Evolutionary conservation across 805 yeast genomes (phyloP).

Genomic region (Candida ipomoeae): DNA sequence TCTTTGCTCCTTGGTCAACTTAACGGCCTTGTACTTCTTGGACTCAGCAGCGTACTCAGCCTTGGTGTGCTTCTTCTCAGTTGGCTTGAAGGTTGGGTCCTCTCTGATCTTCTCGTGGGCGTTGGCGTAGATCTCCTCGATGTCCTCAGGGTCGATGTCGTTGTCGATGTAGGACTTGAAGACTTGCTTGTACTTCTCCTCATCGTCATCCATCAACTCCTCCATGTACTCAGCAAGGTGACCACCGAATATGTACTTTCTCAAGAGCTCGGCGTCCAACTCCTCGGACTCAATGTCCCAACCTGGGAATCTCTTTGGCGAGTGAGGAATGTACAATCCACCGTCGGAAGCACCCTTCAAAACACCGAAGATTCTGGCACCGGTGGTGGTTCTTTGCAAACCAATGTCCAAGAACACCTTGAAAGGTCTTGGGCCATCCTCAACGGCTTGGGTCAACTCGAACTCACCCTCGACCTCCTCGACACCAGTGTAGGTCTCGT

Average conservation of each 20-base stretch:
- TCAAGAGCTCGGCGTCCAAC: constrained; percentile 92
- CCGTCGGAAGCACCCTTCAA: constrained; percentile 99
- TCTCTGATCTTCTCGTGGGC: constrained; percentile 97
- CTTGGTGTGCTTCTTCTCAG: constrained; percentile 92
- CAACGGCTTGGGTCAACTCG: constrained; percentile 97
- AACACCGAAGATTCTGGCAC: constrained; percentile 99
- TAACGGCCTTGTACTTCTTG: constrained; percentile 83
- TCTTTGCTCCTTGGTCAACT: constrained; percentile 91
- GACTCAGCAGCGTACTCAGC: constrained; percentile 97
- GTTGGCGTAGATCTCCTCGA: constrained; percentile 91
- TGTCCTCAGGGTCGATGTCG: constrained; percentile 93
- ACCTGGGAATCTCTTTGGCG: constrained; percentile 99
- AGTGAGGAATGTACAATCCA: constrained; percentile 99
- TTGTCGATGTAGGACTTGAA: constrained; percentile 96
- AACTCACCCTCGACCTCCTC: constrained; percentile 99
- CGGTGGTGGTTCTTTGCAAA: constrained; percentile 99
- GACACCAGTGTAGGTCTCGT: constrained; percentile 97
- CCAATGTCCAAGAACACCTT: constrained; percentile 99
- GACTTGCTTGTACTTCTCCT: constrained; percentile 95
- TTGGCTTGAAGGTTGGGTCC: constrained; percentile 87
- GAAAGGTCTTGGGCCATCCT: constrained; percentile 99
- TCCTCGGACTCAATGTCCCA: constrained; percentile 99
- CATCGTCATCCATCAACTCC: constrained; percentile 99
- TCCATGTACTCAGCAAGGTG: constrained; percentile 99
- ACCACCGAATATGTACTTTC: constrained; percentile 99